Percentiles rank a stretch among this genome's conserved stretches.
Evolutionary conservation across 768 basidiomycete species (phyloP).

Genomic region (Mrakia gelida): DNA sequence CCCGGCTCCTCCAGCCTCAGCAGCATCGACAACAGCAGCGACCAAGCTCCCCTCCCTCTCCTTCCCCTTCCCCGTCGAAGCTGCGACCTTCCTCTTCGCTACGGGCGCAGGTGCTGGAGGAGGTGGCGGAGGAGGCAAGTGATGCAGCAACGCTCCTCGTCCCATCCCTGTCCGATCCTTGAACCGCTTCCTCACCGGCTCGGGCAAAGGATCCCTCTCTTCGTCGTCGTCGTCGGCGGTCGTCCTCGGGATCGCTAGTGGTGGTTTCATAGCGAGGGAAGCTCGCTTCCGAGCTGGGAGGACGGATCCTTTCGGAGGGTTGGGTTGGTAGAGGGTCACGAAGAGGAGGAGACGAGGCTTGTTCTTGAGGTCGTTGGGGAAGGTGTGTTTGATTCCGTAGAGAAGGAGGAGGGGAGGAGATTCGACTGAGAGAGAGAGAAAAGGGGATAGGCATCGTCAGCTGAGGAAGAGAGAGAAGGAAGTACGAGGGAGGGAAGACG

Average conservation of each 20-base stretch:
- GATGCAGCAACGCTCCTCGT: constrained; percentile 5
- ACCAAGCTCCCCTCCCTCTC: background rate
- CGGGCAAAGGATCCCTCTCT: background rate
- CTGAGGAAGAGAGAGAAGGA: no score
- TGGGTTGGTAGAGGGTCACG: constrained; percentile 1
- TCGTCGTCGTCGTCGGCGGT: background rate
- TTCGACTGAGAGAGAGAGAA: background rate
- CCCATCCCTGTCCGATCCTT: constrained; percentile 2
- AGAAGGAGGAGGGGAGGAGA: background rate
- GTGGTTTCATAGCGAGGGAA: background rate
- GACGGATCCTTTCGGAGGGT: background rate
- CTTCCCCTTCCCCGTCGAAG: background rate
- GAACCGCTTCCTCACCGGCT: constrained; percentile 3
- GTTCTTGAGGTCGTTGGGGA: constrained; percentile 3
- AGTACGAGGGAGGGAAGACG: background rate
- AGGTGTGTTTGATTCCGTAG: constrained; percentile 6
- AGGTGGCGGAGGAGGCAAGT: background rate
- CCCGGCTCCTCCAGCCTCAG: background rate
- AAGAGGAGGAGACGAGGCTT: constrained; percentile 11
- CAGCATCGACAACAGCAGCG: background rate
- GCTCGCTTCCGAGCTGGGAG: background rate
- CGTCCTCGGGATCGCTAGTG: background rate
- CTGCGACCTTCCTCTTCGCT: background rate
- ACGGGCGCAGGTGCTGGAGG: background rate
- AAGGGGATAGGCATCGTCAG: background rate